Evolutionary conservation across 2,329 filamentous ascomycete species (phyloP), one percentile per base, ranked within the genome.

Genomic region (Sporothrix brunneoviolacea): DNA sequence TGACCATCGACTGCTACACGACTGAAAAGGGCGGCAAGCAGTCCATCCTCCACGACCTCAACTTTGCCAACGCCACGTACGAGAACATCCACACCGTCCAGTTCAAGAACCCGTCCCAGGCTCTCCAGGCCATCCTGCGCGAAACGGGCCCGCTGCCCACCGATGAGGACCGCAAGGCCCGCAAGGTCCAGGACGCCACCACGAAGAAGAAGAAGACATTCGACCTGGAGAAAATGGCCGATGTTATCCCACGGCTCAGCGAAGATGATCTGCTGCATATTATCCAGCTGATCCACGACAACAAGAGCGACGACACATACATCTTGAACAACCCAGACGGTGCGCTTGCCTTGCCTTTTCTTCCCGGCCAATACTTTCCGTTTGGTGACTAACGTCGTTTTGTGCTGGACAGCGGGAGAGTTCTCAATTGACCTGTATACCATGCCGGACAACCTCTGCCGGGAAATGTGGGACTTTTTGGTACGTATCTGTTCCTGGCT

Each of bases 371-470:
- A 19, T 37, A 15, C 22, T 2, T 21, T 28, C 36, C 38, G 7
- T 39, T 39, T 39, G 10, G 35, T 40, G 62, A 68, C 62, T 65
- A 59, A 60, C 30, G 27, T 22, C 28, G 5, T 50, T n/a, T 22
- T n/a, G 10, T 39, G n/a, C n/a, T n/a, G n/a, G 8, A 21, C 32
- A 77, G 90, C 91, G 63, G 93, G 93, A 63, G 93, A 98, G 71
- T 98, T 98, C 72, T 93, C 95, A 54, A 91, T 98, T 60, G 93
- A 98, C 64, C 78, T 98, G 52, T 97, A 95, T 72, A 97, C 93
- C n/a, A 82, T 98, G 57, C 91, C 93, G 1, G 93, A 97, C 58
- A 71, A 74, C 24, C 77, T 97, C 33, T 86, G 93, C 65, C 94
- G 93, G 69, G 90, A 89, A 82, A 83, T 98, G 54, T 97, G 91